Evolutionary conservation across 371 early-diverging fungal species (phyloP), one percentile per base, ranked within the genome.

Genomic region (Lichtheimia ramosa): DNA sequence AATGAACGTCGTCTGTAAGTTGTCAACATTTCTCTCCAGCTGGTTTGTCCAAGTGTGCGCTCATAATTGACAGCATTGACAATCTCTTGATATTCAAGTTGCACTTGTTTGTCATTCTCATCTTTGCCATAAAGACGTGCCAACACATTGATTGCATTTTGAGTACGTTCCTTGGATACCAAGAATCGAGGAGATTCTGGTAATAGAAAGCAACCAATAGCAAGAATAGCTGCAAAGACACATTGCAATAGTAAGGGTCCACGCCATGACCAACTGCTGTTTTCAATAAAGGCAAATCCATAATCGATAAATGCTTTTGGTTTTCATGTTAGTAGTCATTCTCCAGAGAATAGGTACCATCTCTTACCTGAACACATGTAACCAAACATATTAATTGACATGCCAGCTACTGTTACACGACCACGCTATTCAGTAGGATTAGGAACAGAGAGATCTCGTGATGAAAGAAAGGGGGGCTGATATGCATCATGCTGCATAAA

Each of bases 71-170:
- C 71, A 40, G 79, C 72, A 27, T 83, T 82, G 58, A 84, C 74
- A 68, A 95, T 91, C 14, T 87, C 85, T 13, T 85, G 73, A 63
- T 78, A 87, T 72, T 95, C 96, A 14, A 76, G 77, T 5, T 74
- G 53, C 10, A 94, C 90, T 5, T 64, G 74, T 3, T 83, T 67
- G 57, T 74, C 70, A 40, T 77, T 71, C 46, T 61, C 69, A 24
- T 81, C 80, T 21, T 67, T 67, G 48, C 83, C 82, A 28, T 91
- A 83, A 69, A 96, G 71, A 42, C 83, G 78, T 39, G 92, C 86
- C n/a, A 97, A 69, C 7, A 84, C 84, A 24, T 64, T 51, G 13
- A 83, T 65, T 8, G 91, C 93, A 49, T 89, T 85, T 13, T 62
- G 60, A 4, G 62, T 70, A 16, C 66, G 63, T 15, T 72, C 67